These are phyloP conservation scores for Pseudogymnoascus destructans DNA, from an alignment of 2,329 filamentous ascomycete species.

Conservation along the genomic window DNA sequence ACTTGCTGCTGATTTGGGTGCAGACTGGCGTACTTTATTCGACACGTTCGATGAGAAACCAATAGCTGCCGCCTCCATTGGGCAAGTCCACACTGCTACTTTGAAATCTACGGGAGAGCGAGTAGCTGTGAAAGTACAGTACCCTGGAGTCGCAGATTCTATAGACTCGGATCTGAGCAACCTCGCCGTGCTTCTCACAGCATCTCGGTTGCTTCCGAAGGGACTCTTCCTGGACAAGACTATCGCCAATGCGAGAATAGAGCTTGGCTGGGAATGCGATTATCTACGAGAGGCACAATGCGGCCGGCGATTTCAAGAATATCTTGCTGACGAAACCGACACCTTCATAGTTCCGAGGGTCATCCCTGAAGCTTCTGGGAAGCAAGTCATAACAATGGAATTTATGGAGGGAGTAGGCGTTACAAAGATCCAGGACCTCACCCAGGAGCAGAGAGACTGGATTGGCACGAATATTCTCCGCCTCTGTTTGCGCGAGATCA, in stretches of 20 bases:
- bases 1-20: constrained; percentile 61
- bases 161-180: constrained; percentile 97
- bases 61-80: constrained; percentile 91
- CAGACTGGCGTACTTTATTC: constrained; percentile 76
- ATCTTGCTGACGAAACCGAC: constrained; percentile 61
- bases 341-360: constrained; percentile 72
- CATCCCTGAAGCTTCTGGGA: constrained; percentile 65
- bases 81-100: constrained; percentile 81
- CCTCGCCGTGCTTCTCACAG: constrained; percentile 76
- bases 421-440: constrained; percentile 63
- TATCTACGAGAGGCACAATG: constrained; percentile 81
- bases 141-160: constrained; percentile 87
- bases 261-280: constrained; percentile 95
- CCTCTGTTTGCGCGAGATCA: constrained; percentile 83
- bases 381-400: constrained; percentile 84
- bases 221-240: constrained; percentile 94
- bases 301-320: constrained; percentile 58
- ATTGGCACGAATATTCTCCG: constrained; percentile 89
- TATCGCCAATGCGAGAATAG: constrained; percentile 83
- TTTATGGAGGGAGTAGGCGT: constrained; percentile 79
- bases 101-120: constrained; percentile 59
- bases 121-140: constrained; percentile 95
- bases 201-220: constrained; percentile 77
- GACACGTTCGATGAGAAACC: constrained; percentile 77
- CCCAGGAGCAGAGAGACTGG: constrained; percentile 81